Evolutionary conservation across 148 eudicot species (phyloP), one percentile per base, ranked within the genome.

Genomic region (Arctostaphylos glauca): DNA sequence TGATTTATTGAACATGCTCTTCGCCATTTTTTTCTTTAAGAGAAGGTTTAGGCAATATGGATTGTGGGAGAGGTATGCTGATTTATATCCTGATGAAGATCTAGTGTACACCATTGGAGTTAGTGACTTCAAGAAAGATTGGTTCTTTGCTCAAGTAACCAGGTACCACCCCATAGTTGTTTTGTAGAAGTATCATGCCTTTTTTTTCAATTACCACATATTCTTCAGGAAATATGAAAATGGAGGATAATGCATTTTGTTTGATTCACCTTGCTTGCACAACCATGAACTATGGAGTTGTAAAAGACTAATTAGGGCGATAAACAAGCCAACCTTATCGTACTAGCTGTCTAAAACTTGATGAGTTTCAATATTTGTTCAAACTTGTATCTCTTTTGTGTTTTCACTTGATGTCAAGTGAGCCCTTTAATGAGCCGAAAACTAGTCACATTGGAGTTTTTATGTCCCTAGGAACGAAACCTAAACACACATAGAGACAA

Each of bases 61-160:
- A 60, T 82, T 95, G 72, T 95, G 98, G 98, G 94, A 93, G 25
- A 86, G 93, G 81, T 95, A 95, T 80, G 64, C 94, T 4, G 98
- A 95, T 21, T 72, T 95, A 54, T 91, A 95, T 83, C 94, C 97
- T 5, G 55, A 88, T 80, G 87, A 81, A 52, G 98, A 95, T 85
- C 88, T 95, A 50, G 90, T 91, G 38, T 95, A 87, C 84, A 93
- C 88, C 0, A 75, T 95, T 74, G 95, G 95, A n/a, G 87, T 79
- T 16, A 93, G 97, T 78, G 88, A 92, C 77, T 92, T 87, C 76
- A 71, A 82, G 59, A 91, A 85, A 77, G 97, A 95, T 83, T 95
- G 98, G 98, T 95, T 95, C 86, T 95, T 88, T 89, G 94, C 97
- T 87, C 98, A 95, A 80, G 94, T 92, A 75, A 85, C 91, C 86